These are phyloP conservation scores for Wickerhamiella brachini DNA, from an alignment of 805 yeast species.

Conservation along the genomic window DNA sequence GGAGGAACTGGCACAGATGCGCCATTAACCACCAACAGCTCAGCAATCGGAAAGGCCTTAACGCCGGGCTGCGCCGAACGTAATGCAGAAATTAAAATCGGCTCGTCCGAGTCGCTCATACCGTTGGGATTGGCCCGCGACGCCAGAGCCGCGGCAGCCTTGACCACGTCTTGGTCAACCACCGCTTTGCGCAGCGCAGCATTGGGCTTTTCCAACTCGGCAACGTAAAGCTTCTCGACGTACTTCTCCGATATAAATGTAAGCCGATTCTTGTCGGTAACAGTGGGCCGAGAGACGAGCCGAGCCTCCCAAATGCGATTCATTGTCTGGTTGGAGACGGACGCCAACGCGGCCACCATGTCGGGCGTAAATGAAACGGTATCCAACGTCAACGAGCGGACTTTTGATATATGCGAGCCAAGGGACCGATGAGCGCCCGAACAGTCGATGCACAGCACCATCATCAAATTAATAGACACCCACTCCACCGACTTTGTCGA, in stretches of 20 bases:
- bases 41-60: slow-evolving; percentile 26
- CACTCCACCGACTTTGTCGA: slow-evolving; percentile 54
- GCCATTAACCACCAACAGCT: slow-evolving; percentile 26
- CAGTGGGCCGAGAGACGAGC: slow-evolving; percentile 13
- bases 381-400: slow-evolving; percentile 68
- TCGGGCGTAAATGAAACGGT: slow-evolving; percentile 45
- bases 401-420: slow-evolving; percentile 70
- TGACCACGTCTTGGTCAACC: slow-evolving; percentile 20
- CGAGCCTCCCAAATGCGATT: slow-evolving; percentile 50
- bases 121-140: slow-evolving; percentile 28
- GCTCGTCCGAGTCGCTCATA: slow-evolving; percentile 19
- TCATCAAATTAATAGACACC: slow-evolving; percentile 65
- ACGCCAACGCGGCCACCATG: slow-evolving; percentile 39
- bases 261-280: slow-evolving; percentile 35
- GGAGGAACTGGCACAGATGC: slow-evolving; percentile 19
- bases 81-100: slow-evolving; percentile 24
- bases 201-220: slow-evolving; percentile 23
- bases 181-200: slow-evolving; percentile 25
- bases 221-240: slow-evolving; percentile 35
- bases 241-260: slow-evolving; percentile 58
- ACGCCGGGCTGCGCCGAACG: slow-evolving; percentile 19
- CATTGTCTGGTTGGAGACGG: slow-evolving; percentile 39
- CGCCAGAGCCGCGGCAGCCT: slow-evolving; percentile 25
- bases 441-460: slow-evolving; percentile 69
- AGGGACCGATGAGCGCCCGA: slow-evolving; percentile 79